phyloP scores from a whole-genome alignment of 2,329 filamentous ascomycete genomes.

The Penicillium occitanis region DNA sequence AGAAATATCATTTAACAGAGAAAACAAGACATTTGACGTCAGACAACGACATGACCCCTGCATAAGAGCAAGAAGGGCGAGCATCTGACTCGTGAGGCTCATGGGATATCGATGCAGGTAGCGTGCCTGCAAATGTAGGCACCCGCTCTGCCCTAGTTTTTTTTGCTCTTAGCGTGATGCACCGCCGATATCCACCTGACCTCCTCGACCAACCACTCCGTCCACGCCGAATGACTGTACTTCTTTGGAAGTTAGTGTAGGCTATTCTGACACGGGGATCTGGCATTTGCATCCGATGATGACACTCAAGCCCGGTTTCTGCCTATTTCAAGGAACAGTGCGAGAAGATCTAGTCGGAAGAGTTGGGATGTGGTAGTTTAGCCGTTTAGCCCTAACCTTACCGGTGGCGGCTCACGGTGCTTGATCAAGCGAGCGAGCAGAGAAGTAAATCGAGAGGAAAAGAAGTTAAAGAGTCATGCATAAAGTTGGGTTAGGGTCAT shows the following conservation, averaged over 20 bases:
- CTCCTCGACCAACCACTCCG: neutral
- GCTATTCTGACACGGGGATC: neutral
- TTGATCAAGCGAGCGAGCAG: conserved; percentile 8
- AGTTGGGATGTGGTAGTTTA: neutral
- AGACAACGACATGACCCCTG: conserved; percentile 3
- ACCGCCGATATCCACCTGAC: conserved; percentile 6
- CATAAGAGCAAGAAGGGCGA: neutral
- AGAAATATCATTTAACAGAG: neutral
- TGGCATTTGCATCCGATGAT: neutral
- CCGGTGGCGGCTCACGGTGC: neutral
- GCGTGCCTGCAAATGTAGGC: neutral
- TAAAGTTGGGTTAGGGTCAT: neutral
- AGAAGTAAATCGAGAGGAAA: neutral
- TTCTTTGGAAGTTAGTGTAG: neutral
- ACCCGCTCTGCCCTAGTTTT: neutral
- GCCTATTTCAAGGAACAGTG: neutral
- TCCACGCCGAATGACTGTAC: neutral
- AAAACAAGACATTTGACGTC: conserved; percentile 4
- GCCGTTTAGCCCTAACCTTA: neutral
- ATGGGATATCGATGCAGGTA: neutral
- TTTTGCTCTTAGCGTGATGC: neutral
- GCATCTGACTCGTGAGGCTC: conserved; percentile 9
- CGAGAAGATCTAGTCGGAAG: neutral
- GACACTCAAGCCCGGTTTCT: neutral
- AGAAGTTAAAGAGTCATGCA: neutral